These are phyloP conservation scores for Rhizodiscina lignyota DNA, from an alignment of 495 filamentous ascomycete species.

Conservation along the genomic window DNA sequence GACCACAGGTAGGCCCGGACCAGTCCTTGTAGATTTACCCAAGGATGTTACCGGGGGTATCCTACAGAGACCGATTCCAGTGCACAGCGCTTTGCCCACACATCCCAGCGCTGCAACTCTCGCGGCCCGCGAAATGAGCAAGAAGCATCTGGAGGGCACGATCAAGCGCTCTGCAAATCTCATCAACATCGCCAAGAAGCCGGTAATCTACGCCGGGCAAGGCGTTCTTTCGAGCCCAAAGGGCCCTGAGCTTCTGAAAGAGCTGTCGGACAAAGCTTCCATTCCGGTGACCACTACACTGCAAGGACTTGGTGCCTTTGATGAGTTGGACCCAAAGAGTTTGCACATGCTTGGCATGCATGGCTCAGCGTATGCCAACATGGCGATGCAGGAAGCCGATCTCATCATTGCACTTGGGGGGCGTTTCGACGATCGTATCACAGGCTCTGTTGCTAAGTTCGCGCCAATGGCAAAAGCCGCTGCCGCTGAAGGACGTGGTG, in stretches of 20 bases:
- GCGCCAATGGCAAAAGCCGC: conserved; percentile 51
- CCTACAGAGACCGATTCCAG: conserved; percentile 50
- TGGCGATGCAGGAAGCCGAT: conserved; percentile 64
- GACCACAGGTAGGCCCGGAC: conserved; percentile 56
- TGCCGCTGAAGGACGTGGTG: conserved; percentile 51
- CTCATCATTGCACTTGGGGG: conserved; percentile 61
- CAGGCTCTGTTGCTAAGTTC: conserved; percentile 44
- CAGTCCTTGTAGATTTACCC: conserved; percentile 65
- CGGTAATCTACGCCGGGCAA: conserved; percentile 60
- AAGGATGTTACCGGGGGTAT: conserved; percentile 62
- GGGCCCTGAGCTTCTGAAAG: conserved; percentile 48
- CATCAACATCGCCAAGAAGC: conserved; percentile 59
- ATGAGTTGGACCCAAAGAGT: conserved; percentile 59
- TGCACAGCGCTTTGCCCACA: conserved; percentile 41
- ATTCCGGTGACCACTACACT: conserved; percentile 68
- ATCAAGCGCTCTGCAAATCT: conserved; percentile 48
- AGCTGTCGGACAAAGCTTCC: conserved; percentile 53
- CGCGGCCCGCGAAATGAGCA: conserved; percentile 40
- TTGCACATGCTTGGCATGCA: conserved; percentile 79
- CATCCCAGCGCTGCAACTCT: conserved; percentile 55
- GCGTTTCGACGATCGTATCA: conserved; percentile 69
- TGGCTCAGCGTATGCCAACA: conserved; percentile 62
- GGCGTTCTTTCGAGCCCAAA: conserved; percentile 47
- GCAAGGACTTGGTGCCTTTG: conserved; percentile 61
- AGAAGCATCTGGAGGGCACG: conserved; percentile 39